Conservation (phyloP, 2,329 filamentous ascomycete species). For the Calonectria pseudoreteaudii region DNA sequence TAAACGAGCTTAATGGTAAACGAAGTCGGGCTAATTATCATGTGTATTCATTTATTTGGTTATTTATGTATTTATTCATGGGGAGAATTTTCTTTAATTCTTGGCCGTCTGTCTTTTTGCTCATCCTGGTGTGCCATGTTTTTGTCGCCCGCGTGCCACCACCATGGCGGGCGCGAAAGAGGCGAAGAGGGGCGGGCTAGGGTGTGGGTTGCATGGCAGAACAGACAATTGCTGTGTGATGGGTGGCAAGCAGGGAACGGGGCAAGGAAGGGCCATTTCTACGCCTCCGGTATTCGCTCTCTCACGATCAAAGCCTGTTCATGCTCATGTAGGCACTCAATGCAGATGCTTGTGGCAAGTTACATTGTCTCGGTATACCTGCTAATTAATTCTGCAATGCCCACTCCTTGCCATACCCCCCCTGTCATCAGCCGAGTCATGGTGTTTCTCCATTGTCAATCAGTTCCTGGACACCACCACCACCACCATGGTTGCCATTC, state of each 20-base stretch:
- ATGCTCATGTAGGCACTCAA: slow-evolving; percentile 9
- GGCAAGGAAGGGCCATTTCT: not conserved
- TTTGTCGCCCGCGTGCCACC: not conserved
- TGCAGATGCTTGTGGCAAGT: not conserved
- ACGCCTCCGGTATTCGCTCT: not conserved
- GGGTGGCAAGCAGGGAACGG: slow-evolving; percentile 10
- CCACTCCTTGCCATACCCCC: not conserved
- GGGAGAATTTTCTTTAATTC: not conserved
- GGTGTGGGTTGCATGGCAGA: slow-evolving; percentile 4
- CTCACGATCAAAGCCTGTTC: slow-evolving; percentile 3
- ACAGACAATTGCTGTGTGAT: not conserved
- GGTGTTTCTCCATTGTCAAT: slow-evolving; percentile 13
- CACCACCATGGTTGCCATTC: not conserved
- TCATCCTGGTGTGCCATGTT: not conserved
- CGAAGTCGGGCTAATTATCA: not conserved
- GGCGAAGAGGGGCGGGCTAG: slow-evolving; percentile 15
- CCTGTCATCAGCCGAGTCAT: slow-evolving; percentile 14
- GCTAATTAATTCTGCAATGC: slow-evolving; percentile 6
- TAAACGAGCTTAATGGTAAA: not conserved
- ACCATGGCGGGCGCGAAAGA: slow-evolving; percentile 9
- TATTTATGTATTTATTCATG: not conserved
- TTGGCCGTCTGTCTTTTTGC: not conserved
- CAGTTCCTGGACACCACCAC: slow-evolving; percentile 11
- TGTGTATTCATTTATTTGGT: not conserved
- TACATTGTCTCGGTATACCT: not conserved